Evolutionary conservation across 352 stramenopile genomes (phyloP).

Genomic region (Phytophthora foliorum): DNA sequence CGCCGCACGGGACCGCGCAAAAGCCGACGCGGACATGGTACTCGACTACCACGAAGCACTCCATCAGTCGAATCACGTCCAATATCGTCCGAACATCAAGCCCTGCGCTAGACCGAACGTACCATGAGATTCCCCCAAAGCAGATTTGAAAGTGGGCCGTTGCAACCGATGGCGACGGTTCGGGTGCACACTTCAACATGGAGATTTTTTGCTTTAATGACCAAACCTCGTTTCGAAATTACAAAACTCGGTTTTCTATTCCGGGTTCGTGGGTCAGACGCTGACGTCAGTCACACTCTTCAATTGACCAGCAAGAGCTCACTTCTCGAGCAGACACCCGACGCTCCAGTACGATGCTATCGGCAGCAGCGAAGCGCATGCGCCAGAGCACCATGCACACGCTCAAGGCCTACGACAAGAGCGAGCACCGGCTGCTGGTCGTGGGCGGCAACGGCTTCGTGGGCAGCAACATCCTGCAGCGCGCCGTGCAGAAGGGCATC

Average conservation of each 20-base stretch:
- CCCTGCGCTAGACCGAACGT: background rate
- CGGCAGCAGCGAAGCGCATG: conserved; percentile 29
- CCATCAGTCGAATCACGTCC: background rate
- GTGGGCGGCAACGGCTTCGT: conserved; percentile 93
- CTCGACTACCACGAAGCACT: conserved; percentile 42
- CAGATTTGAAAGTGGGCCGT: conserved; percentile 28
- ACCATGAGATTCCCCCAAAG: conserved; percentile 22
- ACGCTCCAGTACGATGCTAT: conserved; percentile 12
- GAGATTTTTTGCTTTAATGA: no score
- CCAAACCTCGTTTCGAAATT: background rate
- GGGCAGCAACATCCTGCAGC: conserved; percentile 91
- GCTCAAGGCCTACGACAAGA: conserved; percentile 66
- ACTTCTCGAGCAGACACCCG: background rate
- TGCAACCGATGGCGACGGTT: background rate
- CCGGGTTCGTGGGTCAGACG: no score
- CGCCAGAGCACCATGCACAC: conserved; percentile 37
- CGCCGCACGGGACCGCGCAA: conserved; percentile 67
- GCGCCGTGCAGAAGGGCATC: conserved; percentile 89
- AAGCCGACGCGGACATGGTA: conserved; percentile 69
- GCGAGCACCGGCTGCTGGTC: conserved; percentile 84
- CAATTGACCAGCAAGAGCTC: conserved; percentile 29
- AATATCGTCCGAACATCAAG: background rate
- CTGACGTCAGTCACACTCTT: conserved; percentile 26
- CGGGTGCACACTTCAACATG: no score
- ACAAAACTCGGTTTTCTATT: conserved; percentile 11